Base-by-base conservation (phyloP, 331 rosid species). In the Dryas integrifolia region DNA sequence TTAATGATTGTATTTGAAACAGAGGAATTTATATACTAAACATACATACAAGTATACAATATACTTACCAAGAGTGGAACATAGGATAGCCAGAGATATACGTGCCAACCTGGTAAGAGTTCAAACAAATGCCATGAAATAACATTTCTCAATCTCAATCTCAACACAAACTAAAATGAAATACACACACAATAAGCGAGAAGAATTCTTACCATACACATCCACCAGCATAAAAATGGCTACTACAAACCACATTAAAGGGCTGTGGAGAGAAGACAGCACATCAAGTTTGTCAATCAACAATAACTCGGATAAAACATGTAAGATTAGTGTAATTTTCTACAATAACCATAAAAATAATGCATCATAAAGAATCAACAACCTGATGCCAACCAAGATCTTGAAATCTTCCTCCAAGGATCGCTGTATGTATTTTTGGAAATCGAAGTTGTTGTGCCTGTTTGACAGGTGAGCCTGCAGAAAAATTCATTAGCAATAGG, bases 321-420 rank as follows among this genome's bases (percentile, higher is more conserved):
- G 67, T 41, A 65, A 21, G 10, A 48, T 30, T 26, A 53, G 53
- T 66, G 26, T 7, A 48, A 26, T 6, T 5, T 45, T 45, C 16
- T 18, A 52, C 3, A 43, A 67, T 7, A 67, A 50, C 9, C 30
- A 52, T 43, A 67, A 47, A 49, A 14, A 48, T 7, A 49, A 48
- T 13, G 26, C 35, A 30, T 30, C 26, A 2, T 2, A 58, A 58
- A 35, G 24, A 38, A 5, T 14, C 43, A 7, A 21, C 11, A 63
- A 86, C 90, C 85, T 87, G 79, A 87, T 76, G 61, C 86, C 86
- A 15, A 85, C 83, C 15, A 87, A 80, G 41, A 58, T 74, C 73
- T 79, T 85, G 87, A 85, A 87, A 74, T 87, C 92, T 52, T 87
- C 83, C 49, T 87, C 89, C 55, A 87, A 69, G 0, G 87, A 82